phyloP scores from a whole-genome alignment of 1,284 basidiomycete genomes.

The Lignosus rhinocerotis region DNA sequence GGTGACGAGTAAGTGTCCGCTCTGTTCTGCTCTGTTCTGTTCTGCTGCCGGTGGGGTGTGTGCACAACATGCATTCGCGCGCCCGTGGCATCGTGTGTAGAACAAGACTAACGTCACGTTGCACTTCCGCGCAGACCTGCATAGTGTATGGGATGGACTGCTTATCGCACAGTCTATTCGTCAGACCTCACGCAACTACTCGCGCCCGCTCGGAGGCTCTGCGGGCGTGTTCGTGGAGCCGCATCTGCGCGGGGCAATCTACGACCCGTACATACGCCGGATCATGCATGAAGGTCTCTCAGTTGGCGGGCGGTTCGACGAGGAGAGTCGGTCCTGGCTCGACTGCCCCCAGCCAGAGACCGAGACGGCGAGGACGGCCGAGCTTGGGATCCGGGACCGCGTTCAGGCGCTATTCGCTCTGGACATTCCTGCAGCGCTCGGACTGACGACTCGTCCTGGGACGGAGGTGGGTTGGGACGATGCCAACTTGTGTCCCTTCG shows the following conservation, averaged over 20 bases:
- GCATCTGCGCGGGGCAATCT: conserved; percentile 77
- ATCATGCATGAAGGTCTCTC: conserved; percentile 83
- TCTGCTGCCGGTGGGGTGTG: not conserved
- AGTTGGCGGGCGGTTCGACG: conserved; percentile 53
- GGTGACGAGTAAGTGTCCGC: conserved; percentile 54
- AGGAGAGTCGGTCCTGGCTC: conserved; percentile 64
- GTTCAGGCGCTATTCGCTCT: conserved; percentile 18
- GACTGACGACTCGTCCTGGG: conserved; percentile 18
- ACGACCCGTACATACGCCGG: conserved; percentile 86
- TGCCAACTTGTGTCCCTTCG: conserved; percentile 72
- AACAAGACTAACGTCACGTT: too few species aligned
- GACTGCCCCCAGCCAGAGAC: conserved; percentile 50
- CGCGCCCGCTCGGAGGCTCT: conserved; percentile 51
- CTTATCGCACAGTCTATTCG: conserved; percentile 84
- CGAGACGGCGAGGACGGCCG: not conserved
- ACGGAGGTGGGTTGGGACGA: conserved; percentile 45
- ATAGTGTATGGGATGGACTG: conserved; percentile 83
- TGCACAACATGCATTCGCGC: not conserved
- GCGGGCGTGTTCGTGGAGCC: conserved; percentile 61
- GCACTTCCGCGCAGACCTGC: conserved; percentile 56
- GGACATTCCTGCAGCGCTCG: conserved; percentile 13
- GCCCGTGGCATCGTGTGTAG: not conserved
- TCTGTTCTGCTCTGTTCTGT: not conserved
- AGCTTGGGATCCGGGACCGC: conserved; percentile 13
- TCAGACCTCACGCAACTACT: conserved; percentile 74